Conservation (phyloP, 179 eudicot species). For the Gypsophila paniculata region DNA sequence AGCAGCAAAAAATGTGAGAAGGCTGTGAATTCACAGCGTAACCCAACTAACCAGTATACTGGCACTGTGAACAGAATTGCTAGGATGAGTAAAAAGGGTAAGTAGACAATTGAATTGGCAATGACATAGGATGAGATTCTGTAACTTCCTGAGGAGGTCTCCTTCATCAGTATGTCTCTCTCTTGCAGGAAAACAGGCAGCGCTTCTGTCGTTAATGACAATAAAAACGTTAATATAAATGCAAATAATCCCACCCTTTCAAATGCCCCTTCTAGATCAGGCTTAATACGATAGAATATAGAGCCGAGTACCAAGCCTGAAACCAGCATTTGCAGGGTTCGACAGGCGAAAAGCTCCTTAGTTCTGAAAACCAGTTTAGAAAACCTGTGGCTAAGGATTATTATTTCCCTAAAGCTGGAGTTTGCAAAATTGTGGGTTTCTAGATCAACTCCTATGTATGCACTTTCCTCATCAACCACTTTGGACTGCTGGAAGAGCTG, state of each 20-base stretch:
- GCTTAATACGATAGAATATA: slow-evolving; percentile 60
- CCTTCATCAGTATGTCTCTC: slow-evolving; percentile 84
- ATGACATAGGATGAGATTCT: slow-evolving; percentile 86
- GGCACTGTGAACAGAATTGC: slow-evolving; percentile 68
- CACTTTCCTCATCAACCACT: slow-evolving; percentile 57
- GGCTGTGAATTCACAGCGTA: slow-evolving; percentile 46
- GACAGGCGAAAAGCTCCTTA: slow-evolving; percentile 75
- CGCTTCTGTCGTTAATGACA: slow-evolving; percentile 83
- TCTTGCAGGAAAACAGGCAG: slow-evolving; percentile 90
- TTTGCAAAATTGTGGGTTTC: slow-evolving; percentile 41
- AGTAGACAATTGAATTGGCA: slow-evolving; percentile 80
- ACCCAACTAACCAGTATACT: slow-evolving; percentile 82
- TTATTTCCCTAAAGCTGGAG: slow-evolving; percentile 52
- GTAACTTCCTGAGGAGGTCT: slow-evolving; percentile 83
- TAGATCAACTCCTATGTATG: slow-evolving; percentile 21
- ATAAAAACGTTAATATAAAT: slow-evolving; percentile 70
- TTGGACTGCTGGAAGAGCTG: slow-evolving; percentile 85
- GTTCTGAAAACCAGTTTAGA: slow-evolving; percentile 72
- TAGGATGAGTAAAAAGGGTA: slow-evolving; percentile 69
- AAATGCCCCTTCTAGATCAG: slow-evolving; percentile 61
- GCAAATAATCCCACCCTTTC: slow-evolving; percentile 90
- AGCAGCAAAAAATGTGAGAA: slow-evolving; percentile 64
- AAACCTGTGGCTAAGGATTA: slow-evolving; percentile 69
- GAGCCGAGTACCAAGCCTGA: slow-evolving; percentile 83
- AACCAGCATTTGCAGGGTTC: slow-evolving; percentile 69